phyloP scores from a whole-genome alignment of 2,329 filamentous ascomycete species.

The Remersonia thermophila region DNA sequence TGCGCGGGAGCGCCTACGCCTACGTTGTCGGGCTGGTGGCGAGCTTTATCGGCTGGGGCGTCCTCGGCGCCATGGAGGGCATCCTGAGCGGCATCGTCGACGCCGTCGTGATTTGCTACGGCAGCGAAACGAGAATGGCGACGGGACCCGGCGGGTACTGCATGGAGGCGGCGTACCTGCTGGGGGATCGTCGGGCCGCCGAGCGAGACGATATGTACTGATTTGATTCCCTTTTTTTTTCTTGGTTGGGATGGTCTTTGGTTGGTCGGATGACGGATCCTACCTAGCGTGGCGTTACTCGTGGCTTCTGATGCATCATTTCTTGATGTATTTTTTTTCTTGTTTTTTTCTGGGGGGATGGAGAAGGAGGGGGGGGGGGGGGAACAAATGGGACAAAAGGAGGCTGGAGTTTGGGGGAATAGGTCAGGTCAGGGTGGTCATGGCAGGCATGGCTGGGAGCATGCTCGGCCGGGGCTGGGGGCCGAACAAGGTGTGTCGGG shows the following conservation, averaged over 20 bases:
- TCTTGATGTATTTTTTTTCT: no score
- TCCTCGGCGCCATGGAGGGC: slow-evolving; percentile 82
- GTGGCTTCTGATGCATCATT: background rate
- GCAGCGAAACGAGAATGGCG: slow-evolving; percentile 65
- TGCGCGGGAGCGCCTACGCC: slow-evolving; percentile 78
- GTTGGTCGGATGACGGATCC: background rate
- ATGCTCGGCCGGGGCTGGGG: no score
- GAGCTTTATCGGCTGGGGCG: slow-evolving; percentile 87
- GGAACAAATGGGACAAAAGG: no score
- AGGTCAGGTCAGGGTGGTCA: no score
- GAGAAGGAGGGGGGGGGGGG: no score
- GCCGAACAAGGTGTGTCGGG: no score
- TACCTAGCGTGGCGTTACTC: no score
- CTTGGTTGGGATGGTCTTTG: slow-evolving; percentile 1
- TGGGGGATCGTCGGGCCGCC: slow-evolving; percentile 37
- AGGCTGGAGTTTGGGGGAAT: no score
- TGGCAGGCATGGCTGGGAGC: no score
- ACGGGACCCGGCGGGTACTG: slow-evolving; percentile 67
- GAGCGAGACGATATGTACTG: slow-evolving; percentile 10
- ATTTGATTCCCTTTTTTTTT: slow-evolving; percentile 3
- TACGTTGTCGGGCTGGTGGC: slow-evolving; percentile 90
- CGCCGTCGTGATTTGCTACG: slow-evolving; percentile 85
- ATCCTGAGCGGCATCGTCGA: slow-evolving; percentile 79
- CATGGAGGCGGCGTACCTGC: slow-evolving; percentile 78
- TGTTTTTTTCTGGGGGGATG: no score